phyloP scores from a whole-genome alignment of 306 rosid genomes.

The Dryas alaskensis region DNA sequence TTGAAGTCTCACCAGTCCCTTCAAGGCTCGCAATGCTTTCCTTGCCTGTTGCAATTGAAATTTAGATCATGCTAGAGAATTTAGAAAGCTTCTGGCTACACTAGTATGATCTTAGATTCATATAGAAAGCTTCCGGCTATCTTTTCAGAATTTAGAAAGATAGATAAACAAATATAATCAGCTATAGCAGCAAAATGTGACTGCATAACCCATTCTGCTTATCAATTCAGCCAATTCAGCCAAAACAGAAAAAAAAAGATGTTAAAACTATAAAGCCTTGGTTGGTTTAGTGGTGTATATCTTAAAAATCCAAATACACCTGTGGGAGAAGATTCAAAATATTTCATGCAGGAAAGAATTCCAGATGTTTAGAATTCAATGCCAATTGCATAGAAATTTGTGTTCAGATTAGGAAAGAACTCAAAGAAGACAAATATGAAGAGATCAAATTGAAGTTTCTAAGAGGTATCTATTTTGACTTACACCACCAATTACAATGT shows the following conservation, averaged over 20 bases:
- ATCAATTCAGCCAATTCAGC: too few species aligned
- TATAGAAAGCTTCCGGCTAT: too few species aligned
- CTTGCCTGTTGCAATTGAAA: conserved; percentile 61
- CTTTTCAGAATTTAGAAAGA: too few species aligned
- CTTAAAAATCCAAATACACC: neutral
- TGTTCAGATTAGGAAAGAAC: neutral
- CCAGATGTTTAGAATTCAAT: neutral
- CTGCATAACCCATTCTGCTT: too few species aligned
- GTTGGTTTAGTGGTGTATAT: too few species aligned
- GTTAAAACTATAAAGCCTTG: too few species aligned
- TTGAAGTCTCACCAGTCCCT: conserved; percentile 77
- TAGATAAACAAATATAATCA: too few species aligned
- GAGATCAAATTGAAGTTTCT: neutral
- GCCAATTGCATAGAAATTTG: neutral
- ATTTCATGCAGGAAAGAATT: neutral
- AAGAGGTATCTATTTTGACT: neutral
- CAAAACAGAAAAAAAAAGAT: too few species aligned
- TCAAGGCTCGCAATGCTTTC: conserved; percentile 78
- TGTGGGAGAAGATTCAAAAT: neutral
- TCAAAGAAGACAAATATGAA: neutral
- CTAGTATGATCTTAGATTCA: too few species aligned
- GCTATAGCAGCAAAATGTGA: too few species aligned
- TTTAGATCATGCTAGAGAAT: conserved; percentile 1
- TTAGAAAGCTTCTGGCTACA: too few species aligned
- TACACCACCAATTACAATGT: neutral